Evolutionary conservation across 768 basidiomycete species (phyloP).

Genomic region (Panaeolus papilionaceus): DNA sequence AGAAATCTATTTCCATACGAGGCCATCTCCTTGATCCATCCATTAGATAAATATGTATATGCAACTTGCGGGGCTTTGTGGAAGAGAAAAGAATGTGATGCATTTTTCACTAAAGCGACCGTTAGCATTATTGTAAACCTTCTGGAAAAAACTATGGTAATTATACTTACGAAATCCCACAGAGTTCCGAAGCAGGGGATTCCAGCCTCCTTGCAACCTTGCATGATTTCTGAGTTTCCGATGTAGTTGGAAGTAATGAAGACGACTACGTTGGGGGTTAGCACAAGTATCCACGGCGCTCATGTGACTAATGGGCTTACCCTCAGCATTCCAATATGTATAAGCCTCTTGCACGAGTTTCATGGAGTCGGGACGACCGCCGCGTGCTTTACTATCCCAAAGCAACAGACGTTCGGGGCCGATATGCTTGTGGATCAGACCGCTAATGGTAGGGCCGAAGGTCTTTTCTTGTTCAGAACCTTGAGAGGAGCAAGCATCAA

Average conservation of each 20-base stretch:
- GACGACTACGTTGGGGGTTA: constrained; percentile 52
- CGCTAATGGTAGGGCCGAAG: constrained; percentile 71
- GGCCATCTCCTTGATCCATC: constrained; percentile 28
- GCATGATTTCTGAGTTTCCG: constrained; percentile 81
- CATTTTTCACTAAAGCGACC: constrained; percentile 30
- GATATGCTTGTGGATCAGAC: constrained; percentile 73
- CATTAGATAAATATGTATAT: constrained; percentile 30
- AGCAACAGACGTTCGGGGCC: constrained; percentile 76
- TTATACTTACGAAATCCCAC: constrained; percentile 65
- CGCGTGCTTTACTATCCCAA: constrained; percentile 79
- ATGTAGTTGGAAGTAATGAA: constrained; percentile 87
- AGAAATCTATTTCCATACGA: constrained; percentile 34
- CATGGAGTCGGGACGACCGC: constrained; percentile 81
- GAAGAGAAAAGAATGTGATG: constrained; percentile 23
- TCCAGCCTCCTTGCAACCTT: constrained; percentile 73
- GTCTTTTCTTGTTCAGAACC: constrained; percentile 86
- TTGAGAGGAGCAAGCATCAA: constrained; percentile 34
- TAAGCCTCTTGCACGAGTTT: constrained; percentile 75
- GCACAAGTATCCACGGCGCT: background rate
- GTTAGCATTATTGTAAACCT: constrained; percentile 18
- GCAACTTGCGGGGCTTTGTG: constrained; percentile 14
- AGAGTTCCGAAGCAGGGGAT: constrained; percentile 74
- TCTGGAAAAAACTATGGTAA: constrained; percentile 15
- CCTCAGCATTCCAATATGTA: constrained; percentile 74
- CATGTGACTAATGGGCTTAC: constrained; percentile 33